These are phyloP conservation scores for Aeschynomene evenia DNA, from an alignment of 306 rosid genomes.

Conservation along the genomic window DNA sequence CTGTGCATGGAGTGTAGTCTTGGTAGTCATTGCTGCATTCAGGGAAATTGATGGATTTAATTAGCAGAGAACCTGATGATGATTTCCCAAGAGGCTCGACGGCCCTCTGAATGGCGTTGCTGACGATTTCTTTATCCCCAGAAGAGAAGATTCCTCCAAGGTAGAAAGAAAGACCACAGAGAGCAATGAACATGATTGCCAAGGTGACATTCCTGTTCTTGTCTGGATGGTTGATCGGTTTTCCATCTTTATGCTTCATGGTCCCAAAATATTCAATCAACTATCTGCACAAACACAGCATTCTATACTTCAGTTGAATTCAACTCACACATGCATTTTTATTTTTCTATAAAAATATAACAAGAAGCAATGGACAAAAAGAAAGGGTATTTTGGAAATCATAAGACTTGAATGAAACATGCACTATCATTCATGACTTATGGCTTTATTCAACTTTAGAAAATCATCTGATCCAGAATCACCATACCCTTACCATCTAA, in stretches of 20 bases:
- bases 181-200: constrained; percentile 48
- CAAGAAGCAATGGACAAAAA: not conserved
- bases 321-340: not conserved
- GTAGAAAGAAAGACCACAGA: constrained; percentile 83
- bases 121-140: constrained; percentile 39
- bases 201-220: constrained; percentile 52
- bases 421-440: not conserved
- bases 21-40: constrained; percentile 71
- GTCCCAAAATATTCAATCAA: constrained; percentile 32
- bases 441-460: constrained; percentile 1
- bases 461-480: constrained; percentile 20
- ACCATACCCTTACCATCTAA: not conserved
- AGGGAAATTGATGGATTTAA: constrained; percentile 50
- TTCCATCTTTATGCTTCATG: constrained; percentile 95
- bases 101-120: constrained; percentile 33
- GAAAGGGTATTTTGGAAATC: not conserved
- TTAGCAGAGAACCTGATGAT: constrained; percentile 54
- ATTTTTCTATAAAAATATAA: not conserved
- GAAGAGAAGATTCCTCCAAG: constrained; percentile 79
- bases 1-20: constrained; percentile 98
- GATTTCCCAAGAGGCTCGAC: constrained; percentile 45
- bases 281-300: constrained; percentile 47
- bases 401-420: not conserved
- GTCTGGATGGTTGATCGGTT: constrained; percentile 55
- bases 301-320: not conserved